Evolutionary conservation across 768 basidiomycete species (phyloP).

Genomic region (Lyophyllum semitale): DNA sequence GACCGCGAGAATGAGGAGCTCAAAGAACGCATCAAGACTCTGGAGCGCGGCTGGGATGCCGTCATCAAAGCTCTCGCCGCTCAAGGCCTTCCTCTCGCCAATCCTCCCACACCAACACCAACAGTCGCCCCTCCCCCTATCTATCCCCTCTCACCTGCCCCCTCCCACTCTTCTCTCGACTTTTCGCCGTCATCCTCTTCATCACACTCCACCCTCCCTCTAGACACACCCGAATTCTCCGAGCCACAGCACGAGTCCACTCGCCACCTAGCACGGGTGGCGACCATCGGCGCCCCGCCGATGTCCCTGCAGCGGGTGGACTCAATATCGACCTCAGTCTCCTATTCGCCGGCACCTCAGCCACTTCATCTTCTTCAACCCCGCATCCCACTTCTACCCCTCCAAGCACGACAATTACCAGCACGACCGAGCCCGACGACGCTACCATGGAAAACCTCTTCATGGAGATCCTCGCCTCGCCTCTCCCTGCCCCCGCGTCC

Average conservation of each 20-base stretch:
- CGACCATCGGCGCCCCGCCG: constrained; percentile 66
- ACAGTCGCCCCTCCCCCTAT: constrained; percentile 27
- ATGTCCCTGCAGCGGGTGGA: constrained; percentile 96
- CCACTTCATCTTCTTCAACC: constrained; percentile 10
- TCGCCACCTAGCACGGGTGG: constrained; percentile 99
- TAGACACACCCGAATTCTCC: constrained; percentile 26
- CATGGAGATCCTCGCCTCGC: constrained; percentile 67
- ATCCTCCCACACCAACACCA: constrained; percentile 24
- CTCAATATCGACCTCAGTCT: constrained; percentile 38
- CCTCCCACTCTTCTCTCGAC: constrained; percentile 33
- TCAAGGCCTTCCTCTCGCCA: constrained; percentile 62
- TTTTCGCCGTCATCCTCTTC: constrained; percentile 30
- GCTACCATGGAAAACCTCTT: constrained; percentile 68
- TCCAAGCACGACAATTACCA: neutral
- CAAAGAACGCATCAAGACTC: constrained; percentile 72
- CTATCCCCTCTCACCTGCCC: constrained; percentile 38
- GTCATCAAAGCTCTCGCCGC: constrained; percentile 74
- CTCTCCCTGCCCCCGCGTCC: constrained; percentile 35
- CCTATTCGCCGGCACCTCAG: constrained; percentile 24
- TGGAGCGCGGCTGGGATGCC: constrained; percentile 81
- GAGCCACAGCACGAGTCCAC: constrained; percentile 58
- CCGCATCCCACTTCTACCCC: constrained; percentile 15
- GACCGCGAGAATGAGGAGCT: constrained; percentile 74
- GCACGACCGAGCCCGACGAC: constrained; percentile 45
- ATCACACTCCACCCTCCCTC: constrained; percentile 32